Conservation (phyloP, 202 grass and related monocot species). For the Alloteropsis angusta region DNA sequence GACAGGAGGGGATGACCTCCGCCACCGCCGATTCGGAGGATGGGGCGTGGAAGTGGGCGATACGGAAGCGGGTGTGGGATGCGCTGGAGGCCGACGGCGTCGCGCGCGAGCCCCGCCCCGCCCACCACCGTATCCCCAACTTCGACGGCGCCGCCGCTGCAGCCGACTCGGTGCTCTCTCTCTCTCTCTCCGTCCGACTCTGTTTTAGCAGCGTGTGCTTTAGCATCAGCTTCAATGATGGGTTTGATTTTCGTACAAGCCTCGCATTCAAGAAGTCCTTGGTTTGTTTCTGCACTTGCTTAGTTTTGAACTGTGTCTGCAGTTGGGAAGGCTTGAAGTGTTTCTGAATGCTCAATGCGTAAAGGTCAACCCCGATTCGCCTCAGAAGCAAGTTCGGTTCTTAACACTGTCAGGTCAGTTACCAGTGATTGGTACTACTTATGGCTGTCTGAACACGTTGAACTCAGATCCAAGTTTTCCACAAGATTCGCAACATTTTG, state of each 20-base stretch:
- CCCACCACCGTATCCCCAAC: constrained; percentile 88
- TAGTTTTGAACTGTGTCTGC: background rate
- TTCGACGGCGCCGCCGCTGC: constrained; percentile 55
- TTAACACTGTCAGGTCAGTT: constrained; percentile 66
- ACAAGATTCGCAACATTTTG: too few relatives aligned
- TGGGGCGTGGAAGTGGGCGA: constrained; percentile 73
- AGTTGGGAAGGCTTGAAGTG: constrained; percentile 57
- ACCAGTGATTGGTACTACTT: background rate
- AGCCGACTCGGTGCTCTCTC: constrained; percentile 32
- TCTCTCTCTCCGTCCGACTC: background rate
- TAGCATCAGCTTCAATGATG: background rate
- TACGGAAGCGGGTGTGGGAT: constrained; percentile 66
- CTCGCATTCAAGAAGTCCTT: background rate
- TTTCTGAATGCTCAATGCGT: constrained; percentile 61
- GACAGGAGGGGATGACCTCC: background rate
- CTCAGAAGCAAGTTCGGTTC: constrained; percentile 86
- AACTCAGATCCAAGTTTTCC: too few relatives aligned
- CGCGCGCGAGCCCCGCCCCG: constrained; percentile 55
- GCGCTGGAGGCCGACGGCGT: constrained; percentile 57
- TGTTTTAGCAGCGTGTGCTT: too few relatives aligned
- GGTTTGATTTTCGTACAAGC: too few relatives aligned
- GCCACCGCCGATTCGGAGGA: constrained; percentile 1
- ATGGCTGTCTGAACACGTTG: background rate
- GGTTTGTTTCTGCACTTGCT: background rate
- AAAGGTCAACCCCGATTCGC: constrained; percentile 80